Evolutionary conservation across 768 basidiomycete species (phyloP).

Genomic region (Macrolepiota dolichaula): DNA sequence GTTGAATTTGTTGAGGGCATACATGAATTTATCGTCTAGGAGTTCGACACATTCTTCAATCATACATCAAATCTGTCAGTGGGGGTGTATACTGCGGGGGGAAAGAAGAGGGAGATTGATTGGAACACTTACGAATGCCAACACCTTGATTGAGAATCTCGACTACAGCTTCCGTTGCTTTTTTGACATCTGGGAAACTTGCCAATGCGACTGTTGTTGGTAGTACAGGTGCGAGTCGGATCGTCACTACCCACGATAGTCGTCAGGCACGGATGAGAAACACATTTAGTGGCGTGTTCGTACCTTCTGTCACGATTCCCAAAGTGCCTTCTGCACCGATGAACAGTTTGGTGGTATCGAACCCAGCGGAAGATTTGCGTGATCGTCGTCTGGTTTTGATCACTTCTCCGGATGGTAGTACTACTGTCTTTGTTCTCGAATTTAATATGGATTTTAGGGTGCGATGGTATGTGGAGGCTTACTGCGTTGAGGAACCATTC

Average conservation of each 20-base stretch:
- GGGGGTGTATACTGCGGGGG: not conserved
- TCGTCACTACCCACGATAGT: conserved; percentile 48
- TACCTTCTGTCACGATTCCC: conserved; percentile 87
- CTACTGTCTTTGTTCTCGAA: conserved; percentile 63
- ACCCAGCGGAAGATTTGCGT: conserved; percentile 85
- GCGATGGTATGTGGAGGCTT: conserved; percentile 3
- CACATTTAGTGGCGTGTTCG: not conserved
- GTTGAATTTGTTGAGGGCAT: conserved; percentile 54
- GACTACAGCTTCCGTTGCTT: conserved; percentile 70
- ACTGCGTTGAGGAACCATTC: conserved; percentile 91
- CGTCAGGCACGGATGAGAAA: no score
- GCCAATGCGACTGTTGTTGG: conserved; percentile 83
- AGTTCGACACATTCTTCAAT: conserved; percentile 78
- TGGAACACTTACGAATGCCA: conserved; percentile 63
- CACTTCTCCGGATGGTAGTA: conserved; percentile 83
- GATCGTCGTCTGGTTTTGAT: conserved; percentile 83
- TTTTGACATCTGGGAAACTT: conserved; percentile 73
- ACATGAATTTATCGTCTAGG: conserved; percentile 69
- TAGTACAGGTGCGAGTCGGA: conserved; percentile 76
- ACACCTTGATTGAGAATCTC: conserved; percentile 72
- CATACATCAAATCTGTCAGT: not conserved
- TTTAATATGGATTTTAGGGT: not conserved
- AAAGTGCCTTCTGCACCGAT: conserved; percentile 80
- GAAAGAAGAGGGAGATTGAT: not conserved
- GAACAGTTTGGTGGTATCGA: conserved; percentile 81